Evolutionary conservation across 2,329 filamentous ascomycete genomes (phyloP), one percentile per base, ranked within the genome.

Genomic region (Albifimbria verrucaria): DNA sequence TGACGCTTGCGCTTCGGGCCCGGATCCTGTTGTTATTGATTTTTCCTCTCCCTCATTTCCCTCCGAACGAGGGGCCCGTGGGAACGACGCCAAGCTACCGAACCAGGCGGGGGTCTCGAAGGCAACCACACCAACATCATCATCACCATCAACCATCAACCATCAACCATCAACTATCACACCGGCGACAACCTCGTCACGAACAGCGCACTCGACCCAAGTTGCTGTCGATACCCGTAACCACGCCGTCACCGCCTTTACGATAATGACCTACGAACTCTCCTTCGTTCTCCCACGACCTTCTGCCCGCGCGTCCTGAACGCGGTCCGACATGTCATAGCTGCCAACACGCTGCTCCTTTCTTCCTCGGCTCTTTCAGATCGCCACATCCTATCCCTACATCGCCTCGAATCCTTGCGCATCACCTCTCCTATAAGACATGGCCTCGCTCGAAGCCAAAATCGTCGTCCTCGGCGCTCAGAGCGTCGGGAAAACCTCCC

Each of bases 381-480:
- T 26, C 44, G 25, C 21, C 21, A 47, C n/a, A 25, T 2, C 24
- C 20, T 17, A 22, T 15, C 23, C 44, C 12, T 25, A 3, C 9
- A 12, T 15, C 44, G 11, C 44, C 11, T 26, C 9, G 7, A 12
- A 22, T 21, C 4, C n/a, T 17, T 21, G 32, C 32, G 4, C 32
- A n/a, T n/a, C 32, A 12, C 32, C 32, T 15, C 18, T 4, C 32
- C n/a, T n/a, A n/a, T n/a, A n/a, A n/a, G n/a, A n/a, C 56, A 74
- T 74, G 70, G 80, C 82, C 62, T 87, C 86, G 41, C 82, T 92
- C 65, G 88, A 92, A 75, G 87, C 89, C 68, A 91, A 92, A 72
- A 88, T 92, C 53, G 86, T 92, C 60, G 86, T 92, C 57, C 85
- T 92, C 64, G 89, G 89, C 71, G 83, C 86, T 48, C 89, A 92